Evolutionary conservation across 148 eudicot genomes (phyloP).

Genomic region (Rhododendron kiyosumense): DNA sequence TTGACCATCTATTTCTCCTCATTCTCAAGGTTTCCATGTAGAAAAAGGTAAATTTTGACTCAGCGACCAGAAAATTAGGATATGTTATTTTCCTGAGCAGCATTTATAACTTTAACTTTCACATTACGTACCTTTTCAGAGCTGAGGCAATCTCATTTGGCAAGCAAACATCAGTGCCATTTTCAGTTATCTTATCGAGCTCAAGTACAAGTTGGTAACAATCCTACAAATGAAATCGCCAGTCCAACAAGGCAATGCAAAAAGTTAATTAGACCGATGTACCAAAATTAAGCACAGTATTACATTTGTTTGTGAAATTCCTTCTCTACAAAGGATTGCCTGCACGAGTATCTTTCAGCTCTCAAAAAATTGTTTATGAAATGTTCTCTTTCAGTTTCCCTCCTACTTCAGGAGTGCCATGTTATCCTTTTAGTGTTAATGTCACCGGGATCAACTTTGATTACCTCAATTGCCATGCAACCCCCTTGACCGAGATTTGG

Average conservation of each 20-base stretch:
- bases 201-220: conserved; percentile 20
- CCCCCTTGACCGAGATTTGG: conserved; percentile 38
- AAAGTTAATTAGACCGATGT: neutral
- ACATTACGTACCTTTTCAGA: conserved; percentile 3
- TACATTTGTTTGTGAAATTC: neutral
- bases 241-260: neutral
- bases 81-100: neutral
- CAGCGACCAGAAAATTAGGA: neutral
- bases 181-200: conserved; percentile 14
- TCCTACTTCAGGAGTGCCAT: neutral
- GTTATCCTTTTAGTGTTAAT: neutral
- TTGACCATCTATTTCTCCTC: neutral
- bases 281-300: neutral
- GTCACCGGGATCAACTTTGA: neutral
- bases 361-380: neutral
- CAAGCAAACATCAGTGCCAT: conserved; percentile 3
- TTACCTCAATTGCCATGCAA: conserved; percentile 36
- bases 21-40: neutral
- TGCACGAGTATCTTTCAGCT: neutral
- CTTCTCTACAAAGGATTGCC: neutral
- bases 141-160: conserved; percentile 11
- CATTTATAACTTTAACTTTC: neutral
- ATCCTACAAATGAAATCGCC: conserved; percentile 4
- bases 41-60: neutral
- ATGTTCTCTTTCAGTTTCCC: neutral